Evolutionary conservation across 176 grass and related monocot genomes (phyloP), one percentile per base, ranked within the genome.

Genomic region (sorghum (Sorghum bicolor)): DNA sequence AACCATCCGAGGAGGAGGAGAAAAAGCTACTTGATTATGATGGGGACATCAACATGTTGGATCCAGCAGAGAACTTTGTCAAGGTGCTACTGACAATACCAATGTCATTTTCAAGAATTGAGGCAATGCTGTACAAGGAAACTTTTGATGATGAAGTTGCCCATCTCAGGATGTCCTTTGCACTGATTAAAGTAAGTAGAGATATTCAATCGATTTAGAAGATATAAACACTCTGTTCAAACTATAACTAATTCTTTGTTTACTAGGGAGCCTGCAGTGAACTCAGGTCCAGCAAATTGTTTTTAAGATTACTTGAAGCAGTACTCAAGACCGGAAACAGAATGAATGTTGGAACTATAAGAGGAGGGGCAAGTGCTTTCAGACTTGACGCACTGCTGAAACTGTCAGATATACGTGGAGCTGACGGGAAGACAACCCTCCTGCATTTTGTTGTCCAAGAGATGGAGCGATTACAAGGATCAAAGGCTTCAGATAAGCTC

Each of bases 401-500:
- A 90, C 85, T 97, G 70, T 91, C 87, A 34, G 95, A 97, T 78
- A 86, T 97, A 39, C 92, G 94, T 69, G 95, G 92, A 85, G 84
- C 90, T 3, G 92, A 94, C 10, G 92, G 95, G 64, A 93, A 89
- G 53, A 97, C 92, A 69, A 97, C 95, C 10, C 86, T 97, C 47
- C 95, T 97, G 34, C 95, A 97, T 70, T 97, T 97, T 76, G 95
- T 97, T 38, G 84, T 97, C 78, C 82, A 85, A 89, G 95, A 94
- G 79, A 91, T 94, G 73, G 86, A 69, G 76, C 87, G 89, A 52
- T 83, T 84, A 19, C 83, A 94, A 93, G 81, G 84, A 24, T 67
- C 37, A 67, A 90, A 80, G 14, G 64, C 31, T 25, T 79, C 67
- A 43, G 78, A 71, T 30, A 85, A 63, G 72, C 4, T 34, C 13